Evolutionary conservation across 2,329 filamentous ascomycete species (phyloP).

Genomic region (Penicillium sp.): DNA sequence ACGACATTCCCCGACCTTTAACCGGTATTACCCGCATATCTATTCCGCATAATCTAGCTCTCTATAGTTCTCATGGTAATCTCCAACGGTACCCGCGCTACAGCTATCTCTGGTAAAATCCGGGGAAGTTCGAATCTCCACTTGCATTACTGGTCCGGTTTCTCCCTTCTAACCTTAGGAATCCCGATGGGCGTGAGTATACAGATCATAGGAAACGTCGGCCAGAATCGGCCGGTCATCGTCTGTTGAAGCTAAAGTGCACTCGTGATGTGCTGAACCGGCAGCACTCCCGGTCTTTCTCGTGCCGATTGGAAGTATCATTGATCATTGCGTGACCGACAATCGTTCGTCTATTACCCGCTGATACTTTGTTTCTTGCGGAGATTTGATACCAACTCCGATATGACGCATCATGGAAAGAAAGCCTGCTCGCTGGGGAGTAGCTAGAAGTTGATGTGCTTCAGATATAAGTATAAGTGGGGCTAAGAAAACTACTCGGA

Average conservation of each 20-base stretch:
- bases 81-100: not conserved
- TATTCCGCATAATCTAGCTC: not conserved
- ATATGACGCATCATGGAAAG: not conserved
- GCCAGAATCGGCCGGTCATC: not conserved
- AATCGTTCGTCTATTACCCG: not conserved
- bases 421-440: too few relatives aligned
- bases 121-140: slow-evolving; percentile 6
- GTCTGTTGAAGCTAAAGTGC: not conserved
- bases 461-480: not conserved
- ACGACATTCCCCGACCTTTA: not conserved
- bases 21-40: slow-evolving; percentile 4
- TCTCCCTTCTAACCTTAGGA: not conserved
- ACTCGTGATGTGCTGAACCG: not conserved
- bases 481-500: not conserved
- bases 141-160: slow-evolving; percentile 2
- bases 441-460: too few relatives aligned
- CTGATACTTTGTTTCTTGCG: not conserved
- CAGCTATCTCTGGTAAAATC: not conserved
- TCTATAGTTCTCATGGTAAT: not conserved
- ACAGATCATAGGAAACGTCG: not conserved
- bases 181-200: not conserved
- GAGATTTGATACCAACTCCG: not conserved
- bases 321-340: not conserved
- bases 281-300: not conserved
- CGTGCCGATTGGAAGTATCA: not conserved